These are phyloP conservation scores for Boechera retrofracta DNA, from an alignment of 345 rosid genomes.

Conservation along the genomic window DNA sequence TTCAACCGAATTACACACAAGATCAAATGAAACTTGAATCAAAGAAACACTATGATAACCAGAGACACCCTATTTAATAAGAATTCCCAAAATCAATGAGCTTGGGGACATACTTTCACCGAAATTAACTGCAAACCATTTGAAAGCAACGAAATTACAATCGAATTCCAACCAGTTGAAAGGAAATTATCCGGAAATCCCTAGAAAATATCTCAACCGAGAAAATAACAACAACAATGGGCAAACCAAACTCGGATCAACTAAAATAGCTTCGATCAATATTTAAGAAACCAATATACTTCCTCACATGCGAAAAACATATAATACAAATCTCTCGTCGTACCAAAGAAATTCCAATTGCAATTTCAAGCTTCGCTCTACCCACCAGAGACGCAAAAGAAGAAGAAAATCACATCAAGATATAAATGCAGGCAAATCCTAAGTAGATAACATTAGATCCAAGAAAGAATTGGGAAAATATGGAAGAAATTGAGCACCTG, in stretches of 20 bases:
- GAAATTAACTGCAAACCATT: constrained; percentile 1
- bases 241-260: constrained; percentile 4
- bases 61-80: not conserved
- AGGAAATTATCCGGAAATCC: constrained; percentile 1
- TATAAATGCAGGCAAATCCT: not conserved
- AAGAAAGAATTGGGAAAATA: not conserved
- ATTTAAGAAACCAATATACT: constrained; percentile 9
- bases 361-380: constrained; percentile 27
- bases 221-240: not conserved
- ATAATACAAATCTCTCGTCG: no score
- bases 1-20: not conserved
- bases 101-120: not conserved
- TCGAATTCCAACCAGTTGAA: not conserved
- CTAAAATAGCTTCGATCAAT: not conserved
- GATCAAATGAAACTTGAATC: constrained; percentile 25
- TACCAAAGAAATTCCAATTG: constrained; percentile 17
- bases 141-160: constrained; percentile 9
- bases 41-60: constrained; percentile 6
- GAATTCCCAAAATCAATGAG: constrained; percentile 19
- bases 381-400: constrained; percentile 9
- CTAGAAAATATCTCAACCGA: constrained; percentile 16
- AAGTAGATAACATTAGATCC: constrained; percentile 40
- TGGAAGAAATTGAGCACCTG: constrained; percentile 30
- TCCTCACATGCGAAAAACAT: not conserved
- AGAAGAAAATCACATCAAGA: constrained; percentile 5